Base-by-base conservation (phyloP, 2,329 filamentous ascomycete species). In the Ceratocystis huliohia region DNA sequence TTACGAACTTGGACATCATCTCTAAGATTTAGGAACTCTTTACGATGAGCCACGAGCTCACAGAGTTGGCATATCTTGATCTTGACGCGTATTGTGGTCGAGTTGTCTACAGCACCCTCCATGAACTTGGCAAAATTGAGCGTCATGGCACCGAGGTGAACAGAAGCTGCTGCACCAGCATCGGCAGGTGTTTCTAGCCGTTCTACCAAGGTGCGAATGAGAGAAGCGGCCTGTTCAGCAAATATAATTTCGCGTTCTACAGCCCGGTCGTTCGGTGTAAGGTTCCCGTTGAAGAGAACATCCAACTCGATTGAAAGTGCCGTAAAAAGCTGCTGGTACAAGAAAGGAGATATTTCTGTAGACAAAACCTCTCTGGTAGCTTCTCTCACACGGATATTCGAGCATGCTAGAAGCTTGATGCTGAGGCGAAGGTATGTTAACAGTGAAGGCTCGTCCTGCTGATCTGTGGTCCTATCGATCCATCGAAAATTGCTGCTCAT, bases 1-100 rank as follows among this genome's bases (percentile, higher is more conserved):
- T 88, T 88, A 65, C 86, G 78, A 70, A 87, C 86, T 33, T 84
- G 81, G 48, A 88, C 83, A 72, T 88, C 86, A 70, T 88, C 85
- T 63, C 86, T 80, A 10, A 88, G 75, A 70, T 87, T 88, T 53
- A 88, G 75, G 63, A 88, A 81, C 70, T 88, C 85, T 70, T 87
- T 88, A 69, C 85, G 81, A 73, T 81, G 82, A 13, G 82, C 85
- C 44, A 88, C 81, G 2, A 81, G 81, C 70, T 88, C 86, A 68
- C 82, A 86, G 6, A 88, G 74, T 70, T 88, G 84, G 70, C 86
- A 88, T 50, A 87, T 83, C 70, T 86, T 85, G 71, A 88, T 87
- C 72, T 87, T 88, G 57, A 88, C 84, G 65, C 84, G 79, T 17
- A 87, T 72, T 22, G 80, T 82, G 69, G 79, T 82, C 7, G 78